Evolutionary conservation across 176 grass and related monocot genomes (phyloP).

Genomic region (Triticum timopheevii): DNA sequence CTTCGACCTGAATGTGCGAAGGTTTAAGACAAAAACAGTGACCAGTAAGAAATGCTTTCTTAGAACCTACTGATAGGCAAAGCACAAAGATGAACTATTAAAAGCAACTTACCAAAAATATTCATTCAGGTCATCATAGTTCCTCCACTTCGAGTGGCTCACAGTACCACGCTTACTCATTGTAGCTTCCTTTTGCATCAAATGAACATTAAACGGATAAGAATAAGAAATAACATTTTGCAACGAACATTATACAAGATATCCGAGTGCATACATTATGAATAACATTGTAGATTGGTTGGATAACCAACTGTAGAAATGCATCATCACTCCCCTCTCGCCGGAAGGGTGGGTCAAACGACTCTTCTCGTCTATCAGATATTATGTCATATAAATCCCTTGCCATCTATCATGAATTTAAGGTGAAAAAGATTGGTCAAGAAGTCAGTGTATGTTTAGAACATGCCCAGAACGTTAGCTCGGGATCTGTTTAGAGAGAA

Average conservation of each 20-base stretch:
- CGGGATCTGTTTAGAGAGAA: conserved; percentile 3
- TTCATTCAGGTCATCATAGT: conserved; percentile 98
- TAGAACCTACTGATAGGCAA: not conserved
- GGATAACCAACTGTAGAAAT: conserved; percentile 68
- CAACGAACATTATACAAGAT: not conserved
- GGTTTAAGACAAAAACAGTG: not conserved
- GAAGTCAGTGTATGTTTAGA: not conserved
- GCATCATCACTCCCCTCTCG: conserved; percentile 48
- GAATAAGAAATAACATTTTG: not conserved
- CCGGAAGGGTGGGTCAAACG: conserved; percentile 35
- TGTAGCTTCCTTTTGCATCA: conserved; percentile 71
- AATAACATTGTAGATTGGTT: conserved; percentile 74
- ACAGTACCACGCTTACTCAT: conserved; percentile 58
- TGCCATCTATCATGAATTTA: conserved; percentile 74
- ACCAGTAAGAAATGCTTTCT: conserved; percentile 10
- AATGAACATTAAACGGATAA: conserved; percentile 34
- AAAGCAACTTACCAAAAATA: conserved; percentile 76
- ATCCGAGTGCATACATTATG: conserved; percentile 56
- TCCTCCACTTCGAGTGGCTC: conserved; percentile 98
- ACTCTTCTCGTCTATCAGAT: conserved; percentile 24
- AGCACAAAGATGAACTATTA: conserved; percentile 19
- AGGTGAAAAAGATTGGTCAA: not conserved
- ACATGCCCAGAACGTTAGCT: not conserved
- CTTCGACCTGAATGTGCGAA: conserved; percentile 67
- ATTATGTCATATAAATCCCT: conserved; percentile 52